A percentile compares a stretch with the other conserved stretches of the same genome.
Conservation (phyloP, 148 eudicot species). For the Cornus controversa region DNA sequence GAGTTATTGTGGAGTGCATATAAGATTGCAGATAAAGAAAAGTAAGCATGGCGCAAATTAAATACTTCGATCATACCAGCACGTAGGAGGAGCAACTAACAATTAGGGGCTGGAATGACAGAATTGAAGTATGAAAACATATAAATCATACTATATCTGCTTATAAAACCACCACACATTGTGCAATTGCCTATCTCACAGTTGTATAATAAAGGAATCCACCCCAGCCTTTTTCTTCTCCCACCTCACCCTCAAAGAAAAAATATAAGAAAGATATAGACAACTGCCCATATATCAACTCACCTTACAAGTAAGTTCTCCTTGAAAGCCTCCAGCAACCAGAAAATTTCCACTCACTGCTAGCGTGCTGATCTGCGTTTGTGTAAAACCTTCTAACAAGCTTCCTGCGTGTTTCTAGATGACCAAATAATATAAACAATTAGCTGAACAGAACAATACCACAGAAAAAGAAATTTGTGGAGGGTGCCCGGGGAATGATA, state of each 20-base stretch:
- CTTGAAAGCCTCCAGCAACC: constrained; percentile 95
- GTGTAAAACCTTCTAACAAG: constrained; percentile 77
- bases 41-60: too few species aligned
- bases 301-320: constrained; percentile 92
- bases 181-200: neutral
- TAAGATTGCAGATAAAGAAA: too few species aligned
- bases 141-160: too few species aligned
- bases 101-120: too few species aligned
- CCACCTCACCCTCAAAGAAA: neutral
- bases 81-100: too few species aligned
- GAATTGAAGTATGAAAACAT: too few species aligned
- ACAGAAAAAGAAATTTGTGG: neutral
- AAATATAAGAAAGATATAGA: neutral
- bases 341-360: constrained; percentile 69
- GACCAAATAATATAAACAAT: constrained; percentile 12
- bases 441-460: neutral
- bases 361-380: constrained; percentile 82
- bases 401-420: constrained; percentile 75
- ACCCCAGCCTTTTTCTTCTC: neutral
- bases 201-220: neutral
- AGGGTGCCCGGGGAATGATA: too few species aligned
- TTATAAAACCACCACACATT: neutral
- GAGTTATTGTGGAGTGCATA: too few species aligned
- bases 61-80: too few species aligned
- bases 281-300: constrained; percentile 3